Base-by-base conservation (phyloP, 1,284 basidiomycete species). In the Trichosporon faecale region DNA sequence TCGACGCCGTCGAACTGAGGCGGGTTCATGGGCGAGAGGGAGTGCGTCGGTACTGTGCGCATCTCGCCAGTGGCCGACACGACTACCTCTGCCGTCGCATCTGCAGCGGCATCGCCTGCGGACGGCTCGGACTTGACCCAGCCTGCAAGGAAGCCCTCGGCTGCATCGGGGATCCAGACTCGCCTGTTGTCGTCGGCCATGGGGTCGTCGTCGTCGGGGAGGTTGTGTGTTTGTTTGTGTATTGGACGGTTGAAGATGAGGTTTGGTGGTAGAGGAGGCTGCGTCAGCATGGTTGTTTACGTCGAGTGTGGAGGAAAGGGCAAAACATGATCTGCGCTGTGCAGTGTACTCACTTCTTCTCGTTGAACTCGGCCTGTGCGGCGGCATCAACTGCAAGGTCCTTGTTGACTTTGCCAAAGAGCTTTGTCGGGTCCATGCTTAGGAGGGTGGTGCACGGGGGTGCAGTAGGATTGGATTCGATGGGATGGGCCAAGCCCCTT, bases 1-100 rank as follows among this genome's bases (percentile, higher is more conserved):
- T 96, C 95, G 2, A 95, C 95, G 64, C 94, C 89, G 84, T 99
- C 95, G 82, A 99, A 99, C 85, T 98, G 97, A 60, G 96, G 96
- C 14, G 96, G 97, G 79, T 99, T 99, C 93, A 96, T 95, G 86
- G 94, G 95, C 76, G 91, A 94, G 57, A 95, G 84, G 23, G 89
- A 88, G 76, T 92, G 90, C 68, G 93, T 85, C 3, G 91, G 90
- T 7, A 95, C 87, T 69, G 84, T 88, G 65, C 91, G 70, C 25
- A 79, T 75, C 66, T 83, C 82, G 0, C 78, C 79, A 0, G 80
- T 78, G 6, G 80, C 73, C 1, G 81, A 76, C 14, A 83, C 71
- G 37, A 82, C 79, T 1, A 84, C 82, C 65, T 83, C 81, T 8
- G 80, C 79, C 0, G 73, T 79, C 6, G 76, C 75, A 18, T 78